Percentiles rank a stretch among this genome's conserved stretches.
Conservation (phyloP, 768 basidiomycete genomes). For the Hericium rajendrae region DNA sequence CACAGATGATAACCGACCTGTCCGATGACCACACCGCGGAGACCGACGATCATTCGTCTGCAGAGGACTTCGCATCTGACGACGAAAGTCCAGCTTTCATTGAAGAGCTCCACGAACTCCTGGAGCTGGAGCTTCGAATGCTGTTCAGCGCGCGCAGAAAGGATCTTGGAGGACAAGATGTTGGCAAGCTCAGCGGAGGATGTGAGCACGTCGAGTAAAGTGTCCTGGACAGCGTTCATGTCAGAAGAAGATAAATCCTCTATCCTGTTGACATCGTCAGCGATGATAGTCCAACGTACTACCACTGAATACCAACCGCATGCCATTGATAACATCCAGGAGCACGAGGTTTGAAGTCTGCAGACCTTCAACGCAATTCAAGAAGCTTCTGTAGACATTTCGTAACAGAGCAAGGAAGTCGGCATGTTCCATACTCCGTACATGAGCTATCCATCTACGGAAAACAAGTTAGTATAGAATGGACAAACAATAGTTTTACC, state of each 20-base stretch:
- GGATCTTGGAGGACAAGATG: conserved; percentile 68
- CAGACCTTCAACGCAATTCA: conserved; percentile 60
- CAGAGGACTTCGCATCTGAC: conserved; percentile 80
- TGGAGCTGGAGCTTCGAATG: conserved; percentile 63
- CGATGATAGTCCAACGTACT: neutral
- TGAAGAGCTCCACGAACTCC: conserved; percentile 76
- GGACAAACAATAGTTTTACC: neutral
- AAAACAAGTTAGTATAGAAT: conserved; percentile 12
- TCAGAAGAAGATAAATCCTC: conserved; percentile 23
- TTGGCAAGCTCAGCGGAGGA: conserved; percentile 83
- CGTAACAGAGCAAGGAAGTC: conserved; percentile 60
- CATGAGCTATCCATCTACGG: conserved; percentile 40
- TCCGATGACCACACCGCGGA: conserved; percentile 76
- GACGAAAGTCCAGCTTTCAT: conserved; percentile 84
- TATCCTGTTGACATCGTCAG: conserved; percentile 25
- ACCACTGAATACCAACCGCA: conserved; percentile 24
- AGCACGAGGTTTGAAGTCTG: conserved; percentile 52
- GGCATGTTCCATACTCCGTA: conserved; percentile 58
- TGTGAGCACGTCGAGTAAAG: conserved; percentile 66
- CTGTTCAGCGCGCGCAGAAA: conserved; percentile 67
- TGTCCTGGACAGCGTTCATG: conserved; percentile 43
- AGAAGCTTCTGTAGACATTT: conserved; percentile 47
- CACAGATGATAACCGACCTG: conserved; percentile 39
- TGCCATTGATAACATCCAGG: conserved; percentile 43
- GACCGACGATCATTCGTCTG: conserved; percentile 84